A percentile compares a stretch with the other conserved stretches of the same genome.
These are phyloP conservation scores for Mycotypha africana DNA, from an alignment of 371 early-diverging fungal species.

Conservation along the genomic window DNA sequence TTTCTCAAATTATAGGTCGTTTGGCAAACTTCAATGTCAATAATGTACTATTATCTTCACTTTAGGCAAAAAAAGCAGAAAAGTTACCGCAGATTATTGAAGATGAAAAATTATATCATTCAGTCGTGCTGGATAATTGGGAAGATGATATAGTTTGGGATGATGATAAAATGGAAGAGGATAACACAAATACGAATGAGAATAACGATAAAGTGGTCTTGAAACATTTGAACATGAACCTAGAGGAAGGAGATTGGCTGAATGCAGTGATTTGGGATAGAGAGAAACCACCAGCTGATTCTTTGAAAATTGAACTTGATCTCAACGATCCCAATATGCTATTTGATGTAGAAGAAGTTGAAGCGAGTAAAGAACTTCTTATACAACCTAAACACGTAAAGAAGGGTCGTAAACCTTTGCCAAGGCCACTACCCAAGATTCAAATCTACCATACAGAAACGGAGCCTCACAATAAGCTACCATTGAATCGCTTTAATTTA, in stretches of 20 bases:
- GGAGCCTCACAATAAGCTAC: constrained; percentile 49
- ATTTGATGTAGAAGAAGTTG: constrained; percentile 59
- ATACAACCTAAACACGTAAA: constrained; percentile 38
- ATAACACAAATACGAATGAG: too few relatives aligned
- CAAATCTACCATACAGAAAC: constrained; percentile 43
- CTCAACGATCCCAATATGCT: constrained; percentile 74
- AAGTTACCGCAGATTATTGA: constrained; percentile 3
- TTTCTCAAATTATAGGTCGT: not conserved
- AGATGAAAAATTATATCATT: constrained; percentile 40
- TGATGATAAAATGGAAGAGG: constrained; percentile 27
- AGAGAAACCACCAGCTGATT: constrained; percentile 47
- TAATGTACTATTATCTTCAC: too few relatives aligned
- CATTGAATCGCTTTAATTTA: constrained; percentile 86
- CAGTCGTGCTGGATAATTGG: constrained; percentile 76
- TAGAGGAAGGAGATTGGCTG: constrained; percentile 63
- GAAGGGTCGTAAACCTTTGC: constrained; percentile 38
- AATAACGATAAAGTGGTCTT: constrained; percentile 7
- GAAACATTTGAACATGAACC: constrained; percentile 45
- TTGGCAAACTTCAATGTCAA: not conserved
- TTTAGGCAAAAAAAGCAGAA: not conserved
- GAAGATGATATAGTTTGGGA: constrained; percentile 84
- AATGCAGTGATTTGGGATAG: constrained; percentile 78
- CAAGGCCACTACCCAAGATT: constrained; percentile 37
- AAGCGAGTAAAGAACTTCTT: constrained; percentile 41
- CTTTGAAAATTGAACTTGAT: constrained; percentile 63